These are phyloP conservation scores for Alectoria sarmentosa DNA, from an alignment of 495 filamentous ascomycete species.

Conservation along the genomic window DNA sequence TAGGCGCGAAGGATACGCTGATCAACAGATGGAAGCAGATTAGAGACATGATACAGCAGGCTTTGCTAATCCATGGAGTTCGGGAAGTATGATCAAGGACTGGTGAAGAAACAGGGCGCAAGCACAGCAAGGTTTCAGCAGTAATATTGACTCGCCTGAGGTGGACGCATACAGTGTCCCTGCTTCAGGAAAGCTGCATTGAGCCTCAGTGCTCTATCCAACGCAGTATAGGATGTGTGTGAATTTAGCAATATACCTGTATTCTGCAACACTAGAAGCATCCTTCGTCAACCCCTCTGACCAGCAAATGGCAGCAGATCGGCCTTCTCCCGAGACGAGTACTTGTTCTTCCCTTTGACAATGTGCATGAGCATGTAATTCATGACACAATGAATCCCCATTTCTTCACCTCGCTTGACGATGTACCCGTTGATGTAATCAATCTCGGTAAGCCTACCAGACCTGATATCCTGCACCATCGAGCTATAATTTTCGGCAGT, in stretches of 20 bases:
- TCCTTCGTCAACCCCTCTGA: conserved; percentile 5
- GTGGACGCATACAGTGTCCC: not conserved
- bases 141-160: not conserved
- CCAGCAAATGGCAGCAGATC: conserved; percentile 19
- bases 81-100: not conserved
- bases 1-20: conserved; percentile 34
- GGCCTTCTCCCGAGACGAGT: conserved; percentile 13
- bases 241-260: not conserved
- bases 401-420: conserved; percentile 58
- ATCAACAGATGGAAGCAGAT: conserved; percentile 49
- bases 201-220: not conserved
- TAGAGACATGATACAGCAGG: conserved; percentile 4
- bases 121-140: not conserved
- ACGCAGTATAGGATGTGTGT: not conserved
- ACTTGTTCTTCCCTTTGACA: conserved; percentile 38
- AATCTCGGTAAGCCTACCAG: conserved; percentile 62
- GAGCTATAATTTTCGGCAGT: conserved; percentile 64
- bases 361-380: conserved; percentile 63
- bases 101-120: not conserved
- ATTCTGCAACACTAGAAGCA: not conserved
- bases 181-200: not conserved
- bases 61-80: conserved; percentile 5
- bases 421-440: conserved; percentile 83
- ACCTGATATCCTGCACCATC: conserved; percentile 72
- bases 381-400: conserved; percentile 55